A percentile compares a stretch with the other conserved stretches of the same genome.
phyloP scores from a whole-genome alignment of 306 rosid species.

The Medicago lupulina region DNA sequence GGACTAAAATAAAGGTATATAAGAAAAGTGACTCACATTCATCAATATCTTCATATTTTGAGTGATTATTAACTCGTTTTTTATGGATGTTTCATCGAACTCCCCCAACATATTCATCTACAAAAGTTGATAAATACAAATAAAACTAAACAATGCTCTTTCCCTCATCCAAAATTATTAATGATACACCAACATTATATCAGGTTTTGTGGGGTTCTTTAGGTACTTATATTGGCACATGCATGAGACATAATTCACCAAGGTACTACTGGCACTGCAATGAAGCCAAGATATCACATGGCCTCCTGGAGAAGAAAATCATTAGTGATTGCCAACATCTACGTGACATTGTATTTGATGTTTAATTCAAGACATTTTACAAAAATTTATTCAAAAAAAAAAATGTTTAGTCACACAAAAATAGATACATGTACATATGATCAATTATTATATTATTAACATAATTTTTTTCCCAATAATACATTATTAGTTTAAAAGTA shows the following conservation, averaged over 20 bases:
- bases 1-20: too few species aligned
- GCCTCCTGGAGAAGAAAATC: neutral
- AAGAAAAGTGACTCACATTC: too few species aligned
- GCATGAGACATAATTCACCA: conserved; percentile 7
- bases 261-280: conserved; percentile 25
- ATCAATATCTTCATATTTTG: too few species aligned
- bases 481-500: too few species aligned
- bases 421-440: neutral
- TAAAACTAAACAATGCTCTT: too few species aligned
- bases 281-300: conserved; percentile 34
- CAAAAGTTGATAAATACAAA: too few species aligned
- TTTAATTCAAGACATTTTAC: neutral
- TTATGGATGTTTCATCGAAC: too few species aligned
- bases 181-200: conserved; percentile 19
- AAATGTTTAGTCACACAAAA: neutral
- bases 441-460: neutral
- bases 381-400: neutral
- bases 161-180: neutral
- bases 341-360: neutral
- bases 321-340: conserved; percentile 1
- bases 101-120: too few species aligned
- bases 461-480: neutral
- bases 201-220: conserved; percentile 36
- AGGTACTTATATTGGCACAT: conserved; percentile 31
- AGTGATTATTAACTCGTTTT: too few species aligned